Percentiles rank a stretch among this genome's conserved stretches.
Evolutionary conservation across 208 protist genomes (phyloP).

Genomic region (Trypanosoma grayi): DNA sequence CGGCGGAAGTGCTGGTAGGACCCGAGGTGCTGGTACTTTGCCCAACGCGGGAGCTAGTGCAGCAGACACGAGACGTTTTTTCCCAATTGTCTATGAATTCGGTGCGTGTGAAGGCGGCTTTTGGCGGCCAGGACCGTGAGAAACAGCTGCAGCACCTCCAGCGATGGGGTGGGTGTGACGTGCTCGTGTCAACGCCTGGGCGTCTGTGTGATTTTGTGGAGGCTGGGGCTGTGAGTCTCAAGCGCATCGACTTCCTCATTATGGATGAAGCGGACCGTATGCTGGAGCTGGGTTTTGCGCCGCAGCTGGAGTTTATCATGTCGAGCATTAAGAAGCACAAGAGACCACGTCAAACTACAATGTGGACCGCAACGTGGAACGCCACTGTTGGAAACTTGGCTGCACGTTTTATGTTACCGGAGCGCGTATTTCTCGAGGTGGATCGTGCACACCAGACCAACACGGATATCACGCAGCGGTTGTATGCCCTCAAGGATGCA

Average conservation of each 20-base stretch:
- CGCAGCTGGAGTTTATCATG: constrained; percentile 83
- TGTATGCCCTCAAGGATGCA: constrained; percentile 48
- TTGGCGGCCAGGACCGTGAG: constrained; percentile 87
- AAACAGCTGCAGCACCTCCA: constrained; percentile 86
- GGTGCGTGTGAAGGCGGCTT: constrained; percentile 77
- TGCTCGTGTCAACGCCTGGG: constrained; percentile 86
- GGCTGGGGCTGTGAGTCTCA: constrained; percentile 54
- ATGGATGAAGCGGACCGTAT: constrained; percentile 97
- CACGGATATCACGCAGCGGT: constrained; percentile 49
- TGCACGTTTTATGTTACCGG: constrained; percentile 64
- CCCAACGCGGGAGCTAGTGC: constrained; percentile 95
- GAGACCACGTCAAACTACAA: constrained; percentile 87
- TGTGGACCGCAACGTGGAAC: constrained; percentile 88
- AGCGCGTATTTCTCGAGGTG: constrained; percentile 68
- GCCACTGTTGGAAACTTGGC: constrained; percentile 62
- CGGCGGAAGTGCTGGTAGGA: neutral
- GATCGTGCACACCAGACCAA: constrained; percentile 54
- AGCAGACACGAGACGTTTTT: constrained; percentile 95
- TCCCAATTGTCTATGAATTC: constrained; percentile 45
- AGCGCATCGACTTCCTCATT: constrained; percentile 81
- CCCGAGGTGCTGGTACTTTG: constrained; percentile 95
- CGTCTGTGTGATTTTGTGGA: constrained; percentile 56
- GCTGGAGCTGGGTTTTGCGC: constrained; percentile 82
- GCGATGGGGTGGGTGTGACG: constrained; percentile 74
- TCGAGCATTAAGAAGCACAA: constrained; percentile 51